Evolutionary conservation across 257 asterid species (phyloP), one percentile per base, ranked within the genome.

Genomic region (Nicotiana sylvestris): DNA sequence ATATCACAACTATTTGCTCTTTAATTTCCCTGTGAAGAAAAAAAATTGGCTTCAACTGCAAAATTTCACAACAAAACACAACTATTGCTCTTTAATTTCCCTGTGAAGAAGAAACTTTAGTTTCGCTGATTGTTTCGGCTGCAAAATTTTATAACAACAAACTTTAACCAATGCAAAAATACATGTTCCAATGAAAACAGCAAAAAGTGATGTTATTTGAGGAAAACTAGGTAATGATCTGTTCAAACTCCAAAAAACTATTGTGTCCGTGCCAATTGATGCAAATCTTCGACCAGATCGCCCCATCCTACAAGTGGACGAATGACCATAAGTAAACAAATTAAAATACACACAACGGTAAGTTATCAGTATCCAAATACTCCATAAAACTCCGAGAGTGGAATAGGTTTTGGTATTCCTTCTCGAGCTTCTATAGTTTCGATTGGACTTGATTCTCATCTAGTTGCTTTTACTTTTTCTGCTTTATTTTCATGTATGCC

Each of bases 281-380:
- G 98, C 99, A 87, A 95, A 95, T 89, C 88, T 87, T 87, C 88
- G 90, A 29, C 95, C 94, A 62, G 92, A 81, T 86, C 86, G 89
- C 78, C 85, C 89, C 83, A 88, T 87, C 92, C 99, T 94, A 58
- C 68, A 83, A 87, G 85, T 78, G 46, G 61, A 57, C 67, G 39
- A 82, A 87, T 11, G 80, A 10, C 0, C 76, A 25, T 33, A 65
- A 80, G n/a, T 33, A 27, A 68, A 18, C 27, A 51, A 82, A 82
- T 29, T 16, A 37, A 83, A 55, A n/a, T 18, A 61, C 8, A 76
- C 39, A 16, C 4, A 9, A 17, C 15, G 61, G 32, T 43, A 30
- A 30, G 12, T 21, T 39, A 66, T 58, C 46, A 13, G 64, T 27
- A 49, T 81, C 37, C 46, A 30, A 29, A 25, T 74, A 15, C 35